Conservation (phyloP, 768 basidiomycete genomes). For the Zangia roseola region DNA sequence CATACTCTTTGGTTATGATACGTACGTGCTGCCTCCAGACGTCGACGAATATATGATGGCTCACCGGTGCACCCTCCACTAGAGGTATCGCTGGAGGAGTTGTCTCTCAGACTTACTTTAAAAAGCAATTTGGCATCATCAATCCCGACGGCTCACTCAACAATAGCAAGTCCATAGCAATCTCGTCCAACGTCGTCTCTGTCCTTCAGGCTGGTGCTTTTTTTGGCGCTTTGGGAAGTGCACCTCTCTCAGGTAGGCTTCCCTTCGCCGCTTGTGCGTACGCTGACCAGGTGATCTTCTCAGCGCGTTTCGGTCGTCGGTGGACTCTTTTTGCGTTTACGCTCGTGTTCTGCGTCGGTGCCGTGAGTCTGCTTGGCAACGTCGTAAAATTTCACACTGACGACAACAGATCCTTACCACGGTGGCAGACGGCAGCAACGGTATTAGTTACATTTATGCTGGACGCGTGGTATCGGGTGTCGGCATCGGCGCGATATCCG, state of each 20-base stretch:
- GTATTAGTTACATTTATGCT: slow-evolving; percentile 69
- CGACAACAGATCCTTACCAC: slow-evolving; percentile 63
- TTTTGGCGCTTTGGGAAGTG: slow-evolving; percentile 79
- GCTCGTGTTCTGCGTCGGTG: slow-evolving; percentile 67
- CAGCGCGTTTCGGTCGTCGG: slow-evolving; percentile 66
- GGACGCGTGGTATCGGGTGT: slow-evolving; percentile 80
- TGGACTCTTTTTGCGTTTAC: slow-evolving; percentile 61
- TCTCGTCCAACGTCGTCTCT: slow-evolving; percentile 85
- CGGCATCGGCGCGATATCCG: slow-evolving; percentile 80
- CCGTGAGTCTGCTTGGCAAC: slow-evolving; percentile 45
- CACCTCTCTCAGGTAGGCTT: slow-evolving; percentile 61
- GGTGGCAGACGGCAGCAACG: slow-evolving; percentile 52
- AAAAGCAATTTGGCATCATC: slow-evolving; percentile 57
- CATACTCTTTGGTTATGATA: slow-evolving; percentile 81
- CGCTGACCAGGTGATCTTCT: background rate
- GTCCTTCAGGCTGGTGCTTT: slow-evolving; percentile 87
- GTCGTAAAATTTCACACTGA: background rate
- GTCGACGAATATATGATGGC: background rate
- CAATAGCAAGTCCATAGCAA: slow-evolving; percentile 40
- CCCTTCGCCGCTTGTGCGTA: background rate
- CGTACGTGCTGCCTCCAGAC: slow-evolving; percentile 38
- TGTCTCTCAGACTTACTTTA: slow-evolving; percentile 61
- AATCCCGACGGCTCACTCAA: slow-evolving; percentile 43
- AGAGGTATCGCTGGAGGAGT: slow-evolving; percentile 72
- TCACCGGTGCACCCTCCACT: background rate